Percentiles rank a stretch among this genome's conserved stretches.
phyloP scores from a whole-genome alignment of 1,284 basidiomycete species.

The Ustilago vetiveriae region DNA sequence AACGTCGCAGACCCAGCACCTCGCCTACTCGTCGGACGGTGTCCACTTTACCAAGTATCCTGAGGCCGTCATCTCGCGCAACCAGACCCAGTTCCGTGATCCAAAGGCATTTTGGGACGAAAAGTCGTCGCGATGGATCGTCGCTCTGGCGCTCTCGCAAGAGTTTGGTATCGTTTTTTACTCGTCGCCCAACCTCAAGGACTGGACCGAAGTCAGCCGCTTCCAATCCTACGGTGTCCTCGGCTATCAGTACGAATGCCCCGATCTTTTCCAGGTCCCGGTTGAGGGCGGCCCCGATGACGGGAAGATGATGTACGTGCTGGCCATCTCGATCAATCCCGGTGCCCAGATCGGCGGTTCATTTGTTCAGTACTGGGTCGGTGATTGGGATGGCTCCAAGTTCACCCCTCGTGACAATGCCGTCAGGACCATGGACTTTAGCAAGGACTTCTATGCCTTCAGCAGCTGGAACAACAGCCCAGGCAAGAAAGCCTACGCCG shows the following conservation, averaged over 20 bases:
- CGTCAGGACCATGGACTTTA: slow-evolving; percentile 67
- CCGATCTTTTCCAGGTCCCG: slow-evolving; percentile 65
- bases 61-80: slow-evolving; percentile 60
- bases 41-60: slow-evolving; percentile 68
- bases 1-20: slow-evolving; percentile 65
- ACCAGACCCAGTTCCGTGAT: slow-evolving; percentile 68
- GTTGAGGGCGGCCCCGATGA: slow-evolving; percentile 59
- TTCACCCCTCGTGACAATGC: slow-evolving; percentile 67
- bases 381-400: slow-evolving; percentile 67
- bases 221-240: slow-evolving; percentile 63
- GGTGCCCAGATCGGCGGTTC: slow-evolving; percentile 66
- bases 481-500: slow-evolving; percentile 57
- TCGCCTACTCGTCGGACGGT: slow-evolving; percentile 69
- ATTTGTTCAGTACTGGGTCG: slow-evolving; percentile 68
- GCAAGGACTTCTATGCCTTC: slow-evolving; percentile 69
- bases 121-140: slow-evolving; percentile 67
- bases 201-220: slow-evolving; percentile 68
- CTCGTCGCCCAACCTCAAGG: slow-evolving; percentile 67
- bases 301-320: slow-evolving; percentile 52
- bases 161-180: slow-evolving; percentile 68
- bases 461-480: slow-evolving; percentile 67
- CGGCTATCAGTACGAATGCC: slow-evolving; percentile 68
- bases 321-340: slow-evolving; percentile 59
- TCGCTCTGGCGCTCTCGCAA: slow-evolving; percentile 67
- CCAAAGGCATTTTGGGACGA: slow-evolving; percentile 69